Evolutionary conservation across 2,329 filamentous ascomycete genomes (phyloP), one percentile per base, ranked within the genome.

Genomic region (Nannizziopsis arthrosporioides): DNA sequence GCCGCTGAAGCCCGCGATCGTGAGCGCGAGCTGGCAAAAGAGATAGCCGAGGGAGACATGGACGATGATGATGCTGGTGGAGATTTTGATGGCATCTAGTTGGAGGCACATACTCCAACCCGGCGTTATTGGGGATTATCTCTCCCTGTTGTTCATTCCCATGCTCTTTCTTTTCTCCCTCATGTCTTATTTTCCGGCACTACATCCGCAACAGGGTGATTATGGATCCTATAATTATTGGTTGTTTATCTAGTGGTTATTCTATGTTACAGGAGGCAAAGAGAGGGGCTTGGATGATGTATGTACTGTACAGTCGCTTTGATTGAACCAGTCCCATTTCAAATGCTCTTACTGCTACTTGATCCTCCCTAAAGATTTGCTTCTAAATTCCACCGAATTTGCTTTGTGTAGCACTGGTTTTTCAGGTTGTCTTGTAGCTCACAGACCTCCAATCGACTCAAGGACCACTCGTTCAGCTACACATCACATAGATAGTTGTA

Each of bases 1-100:
- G 92, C 92, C 0, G 90, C 96, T 68, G 93, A 98, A 69, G 92
- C 92, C n/a, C 79, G 92, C 44, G 92, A 98, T 67, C 78, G 92
- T 15, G 92, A 98, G 73, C 79, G 92, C 14, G 92, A 98, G 70
- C 80, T 98, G 75, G 92, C 89, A 54, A 96, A 96, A 76, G 92
- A 98, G 74, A 96, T 98, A 63, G 87, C 94, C 68, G 92, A 96
- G 57, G 92, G 90, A 15, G 92, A 98, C 62, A 77, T 94, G 67
- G 92, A 96, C 59, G 92, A 95, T 60, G 92, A 95, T 61, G 92
- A 96, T 71, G 82, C 93, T 42, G 88, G 86, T 47, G 90, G 88
- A 50, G 90, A 95, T 62, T 96, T 95, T 68, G 92, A 96, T 61
- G 90, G 87, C 59, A 87, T 96, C 75, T 96, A 84, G 32, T 44